These are phyloP conservation scores for Nemania abortiva DNA, from an alignment of 2,329 filamentous ascomycete genomes.

Conservation along the genomic window DNA sequence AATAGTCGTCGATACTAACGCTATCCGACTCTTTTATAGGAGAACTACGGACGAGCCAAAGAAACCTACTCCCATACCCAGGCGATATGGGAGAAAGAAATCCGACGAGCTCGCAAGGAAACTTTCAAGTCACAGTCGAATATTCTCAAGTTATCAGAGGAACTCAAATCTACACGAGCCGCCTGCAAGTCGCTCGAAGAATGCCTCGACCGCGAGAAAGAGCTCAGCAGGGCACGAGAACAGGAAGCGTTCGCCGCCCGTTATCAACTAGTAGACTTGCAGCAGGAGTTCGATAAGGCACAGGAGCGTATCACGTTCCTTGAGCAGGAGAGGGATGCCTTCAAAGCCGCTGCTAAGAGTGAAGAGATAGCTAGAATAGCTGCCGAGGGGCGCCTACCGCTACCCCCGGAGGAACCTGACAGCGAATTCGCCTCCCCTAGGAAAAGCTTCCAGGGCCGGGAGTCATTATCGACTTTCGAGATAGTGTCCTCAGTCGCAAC, in stretches of 20 bases:
- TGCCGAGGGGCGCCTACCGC: constrained; percentile 75
- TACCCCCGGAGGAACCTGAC: constrained; percentile 66
- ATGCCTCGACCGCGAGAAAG: constrained; percentile 72
- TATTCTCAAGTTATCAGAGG: constrained; percentile 78
- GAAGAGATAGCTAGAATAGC: constrained; percentile 80
- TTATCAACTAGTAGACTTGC: constrained; percentile 72
- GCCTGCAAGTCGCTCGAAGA: constrained; percentile 68
- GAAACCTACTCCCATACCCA: constrained; percentile 76
- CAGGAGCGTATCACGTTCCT: constrained; percentile 72
- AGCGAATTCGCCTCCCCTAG: constrained; percentile 74
- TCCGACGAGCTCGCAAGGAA: constrained; percentile 76
- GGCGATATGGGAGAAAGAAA: constrained; percentile 79
- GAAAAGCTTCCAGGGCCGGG: constrained; percentile 57
- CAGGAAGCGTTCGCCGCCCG: constrained; percentile 77
- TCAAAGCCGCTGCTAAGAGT: constrained; percentile 78
- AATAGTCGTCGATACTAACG: constrained; percentile 27
- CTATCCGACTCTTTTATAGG: constrained; percentile 58
- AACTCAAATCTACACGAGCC: constrained; percentile 72
- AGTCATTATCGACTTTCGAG: constrained; percentile 62
- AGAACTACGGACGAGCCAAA: constrained; percentile 77
- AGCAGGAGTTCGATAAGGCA: constrained; percentile 75
- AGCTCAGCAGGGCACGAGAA: constrained; percentile 70
- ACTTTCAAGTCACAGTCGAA: constrained; percentile 79
- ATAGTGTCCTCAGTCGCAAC: constrained; percentile 67
- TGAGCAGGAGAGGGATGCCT: constrained; percentile 80